Percentiles rank a stretch among this genome's conserved stretches.
Evolutionary conservation across 1,284 basidiomycete genomes (phyloP).

Genomic region (Phellinidium pouzarii): DNA sequence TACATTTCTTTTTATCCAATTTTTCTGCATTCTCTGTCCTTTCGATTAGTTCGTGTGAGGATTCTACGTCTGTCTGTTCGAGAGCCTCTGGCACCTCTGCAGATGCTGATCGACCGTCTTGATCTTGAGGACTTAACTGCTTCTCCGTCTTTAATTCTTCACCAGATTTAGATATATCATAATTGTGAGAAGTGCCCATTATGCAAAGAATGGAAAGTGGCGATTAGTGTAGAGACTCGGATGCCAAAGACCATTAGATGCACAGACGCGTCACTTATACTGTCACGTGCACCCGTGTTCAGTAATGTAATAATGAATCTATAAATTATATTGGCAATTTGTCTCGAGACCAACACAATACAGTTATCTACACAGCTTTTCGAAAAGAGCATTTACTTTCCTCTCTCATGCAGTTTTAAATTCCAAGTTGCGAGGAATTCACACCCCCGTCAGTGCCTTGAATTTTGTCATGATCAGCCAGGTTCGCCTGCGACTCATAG

Average conservation of each 20-base stretch:
- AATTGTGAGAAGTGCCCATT: not conserved
- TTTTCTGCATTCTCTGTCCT: not conserved
- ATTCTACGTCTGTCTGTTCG: not conserved
- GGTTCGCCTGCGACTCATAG: constrained; percentile 73
- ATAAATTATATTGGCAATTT: too few species aligned
- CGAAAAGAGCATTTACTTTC: not conserved
- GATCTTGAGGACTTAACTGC: too few species aligned
- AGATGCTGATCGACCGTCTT: not conserved
- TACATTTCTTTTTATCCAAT: not conserved
- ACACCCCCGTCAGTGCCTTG: constrained; percentile 47
- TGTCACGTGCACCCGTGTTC: too few species aligned
- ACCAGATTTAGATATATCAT: not conserved
- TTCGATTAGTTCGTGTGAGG: not conserved
- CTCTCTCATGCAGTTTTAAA: not conserved
- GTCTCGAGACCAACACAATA: too few species aligned
- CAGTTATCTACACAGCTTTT: not conserved
- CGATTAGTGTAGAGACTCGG: too few species aligned
- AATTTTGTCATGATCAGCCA: constrained; percentile 76
- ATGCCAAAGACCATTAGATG: too few species aligned
- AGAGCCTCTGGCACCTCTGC: not conserved
- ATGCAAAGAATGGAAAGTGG: too few species aligned
- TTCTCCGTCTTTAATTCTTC: not conserved
- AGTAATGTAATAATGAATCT: too few species aligned
- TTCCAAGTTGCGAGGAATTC: constrained; percentile 13
- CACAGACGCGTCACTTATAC: too few species aligned